A percentile compares a stretch with the other conserved stretches of the same genome.
Conservation (phyloP, 495 filamentous ascomycete genomes). For the Symbiotaphrina buchneri region DNA sequence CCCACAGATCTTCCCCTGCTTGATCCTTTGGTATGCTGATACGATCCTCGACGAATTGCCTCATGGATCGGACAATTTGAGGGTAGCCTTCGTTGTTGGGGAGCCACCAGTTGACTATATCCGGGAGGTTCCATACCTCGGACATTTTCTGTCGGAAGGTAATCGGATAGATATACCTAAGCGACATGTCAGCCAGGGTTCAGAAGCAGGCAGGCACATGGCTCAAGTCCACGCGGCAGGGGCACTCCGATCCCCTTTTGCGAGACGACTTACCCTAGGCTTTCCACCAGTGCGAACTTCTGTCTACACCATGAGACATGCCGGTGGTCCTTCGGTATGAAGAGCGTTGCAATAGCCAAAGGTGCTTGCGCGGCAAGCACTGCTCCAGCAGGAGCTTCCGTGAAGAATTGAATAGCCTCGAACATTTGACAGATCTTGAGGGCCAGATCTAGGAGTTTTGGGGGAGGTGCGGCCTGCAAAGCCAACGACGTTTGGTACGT, state of each 20-base stretch:
- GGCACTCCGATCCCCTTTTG: no score
- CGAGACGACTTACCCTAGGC: slow-evolving; percentile 43
- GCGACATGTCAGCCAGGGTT: background rate
- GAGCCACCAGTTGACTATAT: slow-evolving; percentile 60
- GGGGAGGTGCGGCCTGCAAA: slow-evolving; percentile 22
- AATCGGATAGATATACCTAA: slow-evolving; percentile 61
- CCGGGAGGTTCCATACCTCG: slow-evolving; percentile 42
- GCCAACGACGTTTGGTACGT: slow-evolving; percentile 41
- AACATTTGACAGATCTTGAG: slow-evolving; percentile 52
- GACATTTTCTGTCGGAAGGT: slow-evolving; percentile 54
- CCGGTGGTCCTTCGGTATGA: slow-evolving; percentile 46
- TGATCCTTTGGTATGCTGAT: slow-evolving; percentile 29
- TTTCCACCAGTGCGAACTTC: slow-evolving; percentile 60
- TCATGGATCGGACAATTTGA: slow-evolving; percentile 47
- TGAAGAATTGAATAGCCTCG: slow-evolving; percentile 54
- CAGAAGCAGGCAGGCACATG: slow-evolving; percentile 4
- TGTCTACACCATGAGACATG: slow-evolving; percentile 67
- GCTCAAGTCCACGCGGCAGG: slow-evolving; percentile 1
- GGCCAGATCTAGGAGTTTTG: slow-evolving; percentile 34
- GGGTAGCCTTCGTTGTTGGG: slow-evolving; percentile 57
- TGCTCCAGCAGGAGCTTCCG: slow-evolving; percentile 41
- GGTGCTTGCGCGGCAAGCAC: slow-evolving; percentile 53
- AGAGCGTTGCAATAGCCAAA: slow-evolving; percentile 53
- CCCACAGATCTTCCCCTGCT: slow-evolving; percentile 43
- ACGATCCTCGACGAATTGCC: slow-evolving; percentile 55